Percentiles rank a stretch among this genome's conserved stretches.
Evolutionary conservation across 495 filamentous ascomycete genomes (phyloP).

Genomic region (Talaromyces liani): DNA sequence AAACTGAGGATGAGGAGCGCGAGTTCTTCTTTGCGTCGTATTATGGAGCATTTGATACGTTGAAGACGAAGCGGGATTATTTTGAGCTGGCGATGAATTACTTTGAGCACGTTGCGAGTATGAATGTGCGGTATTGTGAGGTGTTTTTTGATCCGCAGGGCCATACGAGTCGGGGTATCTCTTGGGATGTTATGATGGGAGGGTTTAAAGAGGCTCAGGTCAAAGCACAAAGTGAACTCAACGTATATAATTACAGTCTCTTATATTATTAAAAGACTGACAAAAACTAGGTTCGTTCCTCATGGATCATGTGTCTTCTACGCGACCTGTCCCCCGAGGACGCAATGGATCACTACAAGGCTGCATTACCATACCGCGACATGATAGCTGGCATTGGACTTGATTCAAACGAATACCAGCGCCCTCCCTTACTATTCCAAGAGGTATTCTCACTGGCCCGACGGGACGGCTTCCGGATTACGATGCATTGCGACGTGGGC

Average conservation of each 20-base stretch:
- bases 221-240: constrained; percentile 19
- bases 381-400: constrained; percentile 28
- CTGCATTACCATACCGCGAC: constrained; percentile 23
- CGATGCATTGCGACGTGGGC: constrained; percentile 38
- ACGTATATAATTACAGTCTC: constrained; percentile 4
- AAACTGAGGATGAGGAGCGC: constrained; percentile 15
- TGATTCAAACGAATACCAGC: constrained; percentile 30
- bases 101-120: constrained; percentile 12
- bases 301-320: constrained; percentile 37
- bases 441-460: constrained; percentile 25
- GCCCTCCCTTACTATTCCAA: constrained; percentile 32
- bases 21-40: constrained; percentile 31
- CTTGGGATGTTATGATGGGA: constrained; percentile 22
- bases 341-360: constrained; percentile 18
- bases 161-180: constrained; percentile 29
- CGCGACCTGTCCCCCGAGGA: constrained; percentile 24
- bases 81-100: constrained; percentile 36
- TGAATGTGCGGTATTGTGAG: constrained; percentile 11
- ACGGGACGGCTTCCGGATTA: constrained; percentile 29
- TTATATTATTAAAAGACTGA: background rate
- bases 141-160: constrained; percentile 21
- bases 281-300: constrained; percentile 13
- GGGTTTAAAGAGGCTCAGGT: constrained; percentile 27
- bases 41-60: constrained; percentile 30
- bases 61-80: constrained; percentile 30